Evolutionary conservation across 2,329 filamentous ascomycete species (phyloP).

Genomic region (Talaromyces islandicus): DNA sequence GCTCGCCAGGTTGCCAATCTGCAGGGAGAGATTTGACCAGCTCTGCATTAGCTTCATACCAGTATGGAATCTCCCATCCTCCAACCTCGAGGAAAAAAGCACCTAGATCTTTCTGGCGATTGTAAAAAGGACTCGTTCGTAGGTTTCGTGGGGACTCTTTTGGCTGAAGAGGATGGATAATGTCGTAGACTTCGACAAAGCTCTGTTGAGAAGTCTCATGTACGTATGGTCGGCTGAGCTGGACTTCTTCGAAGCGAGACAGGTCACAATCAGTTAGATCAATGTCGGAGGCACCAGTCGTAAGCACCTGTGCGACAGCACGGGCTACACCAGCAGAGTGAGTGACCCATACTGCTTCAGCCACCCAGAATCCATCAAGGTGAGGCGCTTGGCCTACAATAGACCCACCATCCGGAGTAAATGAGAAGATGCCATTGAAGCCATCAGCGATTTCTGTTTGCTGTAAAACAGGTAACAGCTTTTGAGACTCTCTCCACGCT

Average conservation of each 20-base stretch:
- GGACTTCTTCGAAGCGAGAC: constrained; percentile 56
- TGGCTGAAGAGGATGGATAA: constrained; percentile 56
- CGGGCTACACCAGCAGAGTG: constrained; percentile 59
- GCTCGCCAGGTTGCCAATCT: constrained; percentile 49
- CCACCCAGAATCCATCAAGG: constrained; percentile 58
- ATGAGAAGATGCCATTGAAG: constrained; percentile 63
- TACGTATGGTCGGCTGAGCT: constrained; percentile 51
- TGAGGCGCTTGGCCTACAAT: constrained; percentile 54
- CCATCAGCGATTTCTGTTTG: constrained; percentile 51
- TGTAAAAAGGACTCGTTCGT: constrained; percentile 54
- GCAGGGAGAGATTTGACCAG: constrained; percentile 48
- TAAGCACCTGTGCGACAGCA: constrained; percentile 55
- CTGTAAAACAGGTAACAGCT: constrained; percentile 49
- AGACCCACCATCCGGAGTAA: constrained; percentile 59
- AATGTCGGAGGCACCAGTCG: constrained; percentile 49
- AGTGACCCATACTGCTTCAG: constrained; percentile 62
- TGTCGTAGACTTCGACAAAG: constrained; percentile 61
- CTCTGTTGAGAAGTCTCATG: constrained; percentile 55
- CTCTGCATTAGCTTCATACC: constrained; percentile 53
- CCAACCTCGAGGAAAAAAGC: constrained; percentile 51
- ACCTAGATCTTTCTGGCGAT: constrained; percentile 47
- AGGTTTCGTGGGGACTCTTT: constrained; percentile 53
- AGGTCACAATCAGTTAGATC: constrained; percentile 57
- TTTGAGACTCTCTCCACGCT: constrained; percentile 53
- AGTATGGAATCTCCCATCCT: constrained; percentile 59